Evolutionary conservation across 768 basidiomycete species (phyloP).

Genomic region (Lactifluus volemus): DNA sequence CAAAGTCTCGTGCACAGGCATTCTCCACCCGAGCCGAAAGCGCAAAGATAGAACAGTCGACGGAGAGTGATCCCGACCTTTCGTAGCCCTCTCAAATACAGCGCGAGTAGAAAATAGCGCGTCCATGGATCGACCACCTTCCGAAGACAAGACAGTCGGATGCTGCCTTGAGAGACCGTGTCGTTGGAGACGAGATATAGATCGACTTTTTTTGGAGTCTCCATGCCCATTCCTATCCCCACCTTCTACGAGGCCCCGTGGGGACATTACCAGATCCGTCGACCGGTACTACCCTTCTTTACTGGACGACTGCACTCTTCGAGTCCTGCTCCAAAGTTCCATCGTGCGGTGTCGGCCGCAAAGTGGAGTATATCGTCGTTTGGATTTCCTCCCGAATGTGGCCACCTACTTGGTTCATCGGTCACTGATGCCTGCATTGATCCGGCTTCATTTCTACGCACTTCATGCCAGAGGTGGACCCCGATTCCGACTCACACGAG

Average conservation of each 20-base stretch:
- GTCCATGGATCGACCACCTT: neutral
- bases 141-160: slow-evolving; percentile 1
- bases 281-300: slow-evolving; percentile 14
- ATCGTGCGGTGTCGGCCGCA: slow-evolving; percentile 9
- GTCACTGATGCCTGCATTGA: slow-evolving; percentile 10
- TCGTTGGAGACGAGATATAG: slow-evolving; percentile 16
- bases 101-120: neutral
- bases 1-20: slow-evolving; percentile 31
- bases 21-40: slow-evolving; percentile 44
- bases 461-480: slow-evolving; percentile 7
- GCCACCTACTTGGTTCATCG: slow-evolving; percentile 8
- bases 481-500: slow-evolving; percentile 5
- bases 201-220: slow-evolving; percentile 20
- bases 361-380: slow-evolving; percentile 13
- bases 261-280: slow-evolving; percentile 10
- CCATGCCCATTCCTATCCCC: slow-evolving; percentile 3
- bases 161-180: neutral
- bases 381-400: slow-evolving; percentile 11
- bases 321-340: slow-evolving; percentile 15
- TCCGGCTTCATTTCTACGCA: slow-evolving; percentile 14
- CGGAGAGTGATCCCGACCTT: slow-evolving; percentile 18
- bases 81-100: slow-evolving; percentile 10
- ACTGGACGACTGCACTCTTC: slow-evolving; percentile 19
- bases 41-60: slow-evolving; percentile 30
- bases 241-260: slow-evolving; percentile 8